Conservation (phyloP, 2,329 filamentous ascomycete species). For the Aspergillus eucalypticola region DNA sequence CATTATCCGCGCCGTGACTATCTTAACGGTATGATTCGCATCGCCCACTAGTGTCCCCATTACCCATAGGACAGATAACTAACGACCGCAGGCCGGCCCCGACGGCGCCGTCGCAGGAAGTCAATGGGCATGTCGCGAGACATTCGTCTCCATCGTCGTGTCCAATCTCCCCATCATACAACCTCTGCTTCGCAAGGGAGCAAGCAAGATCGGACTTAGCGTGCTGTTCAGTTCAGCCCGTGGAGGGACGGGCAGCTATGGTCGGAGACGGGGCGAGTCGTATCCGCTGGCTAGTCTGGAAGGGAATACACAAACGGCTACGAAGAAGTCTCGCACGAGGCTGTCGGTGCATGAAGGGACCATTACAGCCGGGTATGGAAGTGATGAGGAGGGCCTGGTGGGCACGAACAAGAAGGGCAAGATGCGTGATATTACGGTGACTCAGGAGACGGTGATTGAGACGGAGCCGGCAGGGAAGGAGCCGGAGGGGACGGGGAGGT, state of each 20-base stretch:
- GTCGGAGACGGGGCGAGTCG: slow-evolving; percentile 10
- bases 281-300: slow-evolving; percentile 24
- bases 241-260: slow-evolving; percentile 12
- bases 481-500: neutral
- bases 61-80: neutral
- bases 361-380: slow-evolving; percentile 18
- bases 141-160: slow-evolving; percentile 45
- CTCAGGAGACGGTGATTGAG: slow-evolving; percentile 29
- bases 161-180: slow-evolving; percentile 45
- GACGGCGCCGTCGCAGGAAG: slow-evolving; percentile 40
- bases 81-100: slow-evolving; percentile 27
- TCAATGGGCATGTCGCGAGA: slow-evolving; percentile 45
- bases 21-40: slow-evolving; percentile 36
- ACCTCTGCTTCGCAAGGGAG: slow-evolving; percentile 29
- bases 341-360: slow-evolving; percentile 9
- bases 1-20: slow-evolving; percentile 53
- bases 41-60: neutral
- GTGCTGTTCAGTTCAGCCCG: slow-evolving; percentile 25
- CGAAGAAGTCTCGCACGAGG: neutral
- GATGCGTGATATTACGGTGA: slow-evolving; percentile 27
- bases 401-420: neutral
- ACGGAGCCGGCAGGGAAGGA: slow-evolving; percentile 17
- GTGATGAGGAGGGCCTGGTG: slow-evolving; percentile 30
- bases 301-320: neutral
- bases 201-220: slow-evolving; percentile 29